Base-by-base conservation (phyloP, 148 eudicot species). In the Fallopia convolvulus region DNA sequence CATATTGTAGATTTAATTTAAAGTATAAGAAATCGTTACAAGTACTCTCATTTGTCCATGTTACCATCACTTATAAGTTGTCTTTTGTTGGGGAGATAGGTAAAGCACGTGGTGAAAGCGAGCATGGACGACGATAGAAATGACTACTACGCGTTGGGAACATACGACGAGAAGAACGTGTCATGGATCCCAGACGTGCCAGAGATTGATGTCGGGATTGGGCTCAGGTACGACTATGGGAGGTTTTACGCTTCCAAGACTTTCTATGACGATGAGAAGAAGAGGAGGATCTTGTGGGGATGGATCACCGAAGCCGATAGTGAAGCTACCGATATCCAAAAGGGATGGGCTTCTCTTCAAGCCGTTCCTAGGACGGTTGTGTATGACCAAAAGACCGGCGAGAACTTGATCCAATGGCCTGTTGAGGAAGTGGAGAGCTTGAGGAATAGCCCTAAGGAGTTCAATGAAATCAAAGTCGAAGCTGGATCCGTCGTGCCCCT, bases 341-440 rank as follows among this genome's bases (percentile, higher is more conserved):
- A 89, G 80, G 93, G 93, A 48, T 93, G 97, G 97, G 87, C 97
- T 7, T 86, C 92, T 41, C 81, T 93, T 68, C 96, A 93, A 83
- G 87, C 85, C 5, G 46, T 89, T 79, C 93, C 90, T 47, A 84
- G 93, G 78, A 87, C 90, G 2, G 81, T 89, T 15, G 12, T 81
- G 77, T 81, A 73, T 1, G 93, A 89, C 70, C 84, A 82, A 75
- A 81, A 82, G 79, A 89, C 93, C 0, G 84, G 84, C 8, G 80
- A 77, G 73, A 87, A 87, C 80, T 76, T 89, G 76, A 32, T 89
- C 41, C 80, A 77, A 50, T 89, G 93, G 93, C 93, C 93, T 4
- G 89, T 89, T 56, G 88, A 87, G 76, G 93, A 89, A 82, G 78
- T 89, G 9, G 87, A 89, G 74, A 79, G 75, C 12, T 77, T 87